These are phyloP conservation scores for Arabidopsis lyrata DNA, from an alignment of 441 rosid genomes.

Conservation along the genomic window DNA sequence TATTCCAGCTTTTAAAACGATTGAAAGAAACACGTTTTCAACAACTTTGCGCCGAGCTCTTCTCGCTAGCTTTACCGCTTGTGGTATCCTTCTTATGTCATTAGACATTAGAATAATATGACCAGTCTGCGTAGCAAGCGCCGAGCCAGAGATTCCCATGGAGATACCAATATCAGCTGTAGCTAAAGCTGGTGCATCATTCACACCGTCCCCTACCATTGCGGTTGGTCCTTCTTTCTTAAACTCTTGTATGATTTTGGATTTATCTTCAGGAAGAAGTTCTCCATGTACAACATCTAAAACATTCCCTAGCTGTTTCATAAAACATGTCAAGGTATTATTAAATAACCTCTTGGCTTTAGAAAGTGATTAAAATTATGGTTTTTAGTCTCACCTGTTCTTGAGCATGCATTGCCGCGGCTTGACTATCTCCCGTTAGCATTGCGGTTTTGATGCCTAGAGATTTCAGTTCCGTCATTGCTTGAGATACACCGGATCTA, in stretches of 20 bases:
- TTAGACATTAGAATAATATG: constrained; percentile 84
- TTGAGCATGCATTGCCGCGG: constrained; percentile 71
- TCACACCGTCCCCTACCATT: constrained; percentile 93
- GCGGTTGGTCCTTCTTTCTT: constrained; percentile 71
- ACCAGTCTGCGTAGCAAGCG: constrained; percentile 88
- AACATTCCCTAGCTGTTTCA: constrained; percentile 64
- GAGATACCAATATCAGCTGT: constrained; percentile 91
- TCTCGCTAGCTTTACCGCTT: constrained; percentile 66
- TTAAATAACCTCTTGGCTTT: not conserved
- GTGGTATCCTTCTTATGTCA: constrained; percentile 80
- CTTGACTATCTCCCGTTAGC: constrained; percentile 87
- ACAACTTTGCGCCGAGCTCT: constrained; percentile 66
- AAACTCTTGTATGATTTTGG: constrained; percentile 55
- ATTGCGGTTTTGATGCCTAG: constrained; percentile 71
- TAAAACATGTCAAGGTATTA: constrained; percentile 1
- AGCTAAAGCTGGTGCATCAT: constrained; percentile 94
- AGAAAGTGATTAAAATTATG: not conserved
- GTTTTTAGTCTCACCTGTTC: constrained; percentile 57
- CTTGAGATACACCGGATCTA: constrained; percentile 74
- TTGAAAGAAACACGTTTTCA: constrained; percentile 64
- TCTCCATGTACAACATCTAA: constrained; percentile 72
- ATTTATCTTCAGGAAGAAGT: constrained; percentile 82
- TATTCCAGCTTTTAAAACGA: constrained; percentile 67
- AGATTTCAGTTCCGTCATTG: constrained; percentile 61
- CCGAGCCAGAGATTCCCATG: constrained; percentile 94